Evolutionary conservation across 768 basidiomycete species (phyloP), one percentile per base, ranked within the genome.

Genomic region (Clathrus columnatus): DNA sequence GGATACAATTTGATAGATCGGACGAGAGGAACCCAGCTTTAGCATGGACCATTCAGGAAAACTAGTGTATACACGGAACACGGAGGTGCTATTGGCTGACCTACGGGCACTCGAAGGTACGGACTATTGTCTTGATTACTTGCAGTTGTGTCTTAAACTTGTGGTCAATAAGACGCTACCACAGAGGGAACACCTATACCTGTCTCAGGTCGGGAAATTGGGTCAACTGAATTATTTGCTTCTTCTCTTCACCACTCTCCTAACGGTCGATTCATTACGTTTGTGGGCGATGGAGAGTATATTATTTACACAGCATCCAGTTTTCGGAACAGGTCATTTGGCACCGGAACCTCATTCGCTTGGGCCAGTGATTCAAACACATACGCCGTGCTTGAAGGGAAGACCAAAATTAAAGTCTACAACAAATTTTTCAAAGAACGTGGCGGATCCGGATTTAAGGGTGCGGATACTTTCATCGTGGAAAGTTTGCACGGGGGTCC

Each of bases 321-420:
- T 2, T 98, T 96, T 94, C 76, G 96, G 58, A 99, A 98, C 80
- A 99, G 98, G 71, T 82, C 90, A 1, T 98, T 98, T 66, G 96
- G 96, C 5, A 81, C 81, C 32, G 94, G 93, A 1, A 79, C 84
- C 43, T 87, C 89, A 0, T 98, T 98, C 67, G 95, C 96, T 0
- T 98, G 96, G 96, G 93, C 91, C 0, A 78, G 82, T 0, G 96
- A 99, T 65, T 92, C 88, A 14, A 98, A 95, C 63, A 98, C 94
- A 0, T 99, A 99, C 62, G 96, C 95, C 1, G 87, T 98, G 1
- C 75, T 94, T 28, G 96, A 99, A 69, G 85, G 76, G 48, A 88
- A 85, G 62, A 75, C 82, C 54, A 94, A 93, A 63, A 68, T 98
- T 50, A 81, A 82, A 59, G 71, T 97, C 10, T 98, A 82, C 78